Evolutionary conservation across 805 yeast genomes (phyloP), one percentile per base, ranked within the genome.

Genomic region (Candida orba): DNA sequence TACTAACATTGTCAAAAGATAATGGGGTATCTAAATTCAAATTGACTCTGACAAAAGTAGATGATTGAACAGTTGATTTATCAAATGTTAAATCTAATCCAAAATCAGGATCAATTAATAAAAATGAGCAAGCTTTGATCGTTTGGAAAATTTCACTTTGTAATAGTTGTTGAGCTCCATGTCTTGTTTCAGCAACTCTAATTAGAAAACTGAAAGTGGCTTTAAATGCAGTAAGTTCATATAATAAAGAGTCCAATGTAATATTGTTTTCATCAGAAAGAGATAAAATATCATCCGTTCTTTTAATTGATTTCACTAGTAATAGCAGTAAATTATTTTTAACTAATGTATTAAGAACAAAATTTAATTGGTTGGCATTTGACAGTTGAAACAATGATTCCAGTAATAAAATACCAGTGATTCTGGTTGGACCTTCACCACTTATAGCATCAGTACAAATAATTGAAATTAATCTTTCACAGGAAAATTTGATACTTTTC

Each of bases 141-240:
- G 77, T 67, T 15, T 78, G 73, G 59, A 89, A 81, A 8, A 91
- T 60, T 40, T 83, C 91, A 52, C 83, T 75, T 53, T 87, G 88
- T 22, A 89, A 63, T 42, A 91, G 66, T 43, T 80, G 82, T 40
- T 77, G 76, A 0, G 97, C 89, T 4, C 99, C 98, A 8, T 60
- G 57, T 49, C 85, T 77, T 0, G 84, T 76, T 56, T 84, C 87
- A 0, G 95, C 87, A 12, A 91, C 73, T 51, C 93, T 74, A 1
- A 81, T 71, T 48, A 91, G 65, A 39, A 90, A 72, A 45, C 80
- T 79, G 35, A 87, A 59, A 0, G 84, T 76, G 0, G 91, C 72
- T 52, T 83, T 84, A 65, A 83, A 84, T 1, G 86, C 81, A 0
- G 93, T 84, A 24, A 86, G 61, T 53, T 88, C 96, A 59, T 83